Conservation (phyloP, 1,139 yeast genomes). For the Hyphopichia burtonii region DNA sequence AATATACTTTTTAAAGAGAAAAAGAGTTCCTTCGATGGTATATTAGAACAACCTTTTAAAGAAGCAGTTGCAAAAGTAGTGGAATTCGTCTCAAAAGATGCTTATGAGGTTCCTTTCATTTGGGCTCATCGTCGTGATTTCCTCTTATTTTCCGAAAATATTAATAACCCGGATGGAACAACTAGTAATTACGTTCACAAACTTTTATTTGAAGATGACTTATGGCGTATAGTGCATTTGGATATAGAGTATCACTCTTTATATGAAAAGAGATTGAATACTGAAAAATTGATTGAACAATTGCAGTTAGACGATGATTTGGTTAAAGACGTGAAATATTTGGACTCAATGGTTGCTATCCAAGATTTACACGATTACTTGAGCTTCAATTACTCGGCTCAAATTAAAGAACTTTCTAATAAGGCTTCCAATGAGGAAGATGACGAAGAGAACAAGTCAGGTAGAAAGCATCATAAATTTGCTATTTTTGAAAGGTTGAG, state of each 20-base stretch:
- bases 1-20: constrained; percentile 57
- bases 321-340: constrained; percentile 55
- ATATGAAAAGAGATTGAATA: constrained; percentile 69
- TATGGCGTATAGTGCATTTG: constrained; percentile 86
- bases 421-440: constrained; percentile 19
- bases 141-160: constrained; percentile 60
- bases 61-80: constrained; percentile 75
- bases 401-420: constrained; percentile 49
- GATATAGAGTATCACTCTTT: constrained; percentile 90
- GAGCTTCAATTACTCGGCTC: constrained; percentile 76
- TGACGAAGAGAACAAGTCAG: constrained; percentile 13
- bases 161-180: constrained; percentile 44
- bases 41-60: constrained; percentile 59
- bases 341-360: constrained; percentile 70
- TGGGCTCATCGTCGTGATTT: constrained; percentile 96
- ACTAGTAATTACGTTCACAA: constrained; percentile 46
- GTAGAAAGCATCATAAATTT: constrained; percentile 69
- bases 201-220: constrained; percentile 73
- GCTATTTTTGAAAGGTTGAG: constrained; percentile 76
- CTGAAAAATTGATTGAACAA: constrained; percentile 55
- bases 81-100: constrained; percentile 73
- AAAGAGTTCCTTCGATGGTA: constrained; percentile 28
- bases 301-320: constrained; percentile 58
- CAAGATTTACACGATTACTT: constrained; percentile 88
- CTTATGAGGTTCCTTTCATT: constrained; percentile 92